These are phyloP conservation scores for Termitomyces sp. DNA, from an alignment of 768 basidiomycete genomes.

Conservation along the genomic window DNA sequence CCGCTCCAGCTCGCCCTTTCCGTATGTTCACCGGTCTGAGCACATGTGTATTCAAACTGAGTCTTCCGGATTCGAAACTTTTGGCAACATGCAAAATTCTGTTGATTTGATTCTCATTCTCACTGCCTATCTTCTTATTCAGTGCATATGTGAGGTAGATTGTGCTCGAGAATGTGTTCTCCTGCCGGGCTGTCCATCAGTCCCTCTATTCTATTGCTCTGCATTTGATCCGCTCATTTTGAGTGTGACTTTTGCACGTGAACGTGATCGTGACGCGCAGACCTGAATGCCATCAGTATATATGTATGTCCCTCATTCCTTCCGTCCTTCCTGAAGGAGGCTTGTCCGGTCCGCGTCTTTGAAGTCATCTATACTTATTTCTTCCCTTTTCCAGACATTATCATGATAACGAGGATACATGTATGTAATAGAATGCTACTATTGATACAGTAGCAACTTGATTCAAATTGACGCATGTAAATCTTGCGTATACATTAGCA, in stretches of 20 bases:
- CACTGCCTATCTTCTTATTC: neutral
- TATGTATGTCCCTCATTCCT: too few species aligned
- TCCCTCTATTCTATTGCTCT: slow-evolving; percentile 9
- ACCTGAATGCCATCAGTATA: neutral
- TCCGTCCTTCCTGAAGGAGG: too few species aligned
- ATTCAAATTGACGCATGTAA: neutral
- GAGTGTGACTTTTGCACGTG: slow-evolving; percentile 20
- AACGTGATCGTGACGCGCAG: slow-evolving; percentile 21
- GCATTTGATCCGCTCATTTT: slow-evolving; percentile 11
- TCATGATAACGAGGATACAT: neutral
- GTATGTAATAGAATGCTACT: neutral
- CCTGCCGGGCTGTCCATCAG: slow-evolving; percentile 8
- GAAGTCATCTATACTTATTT: neutral
- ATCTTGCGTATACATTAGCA: neutral
- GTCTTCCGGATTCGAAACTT: slow-evolving; percentile 7
- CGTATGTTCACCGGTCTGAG: slow-evolving; percentile 8
- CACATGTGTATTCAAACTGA: slow-evolving; percentile 10
- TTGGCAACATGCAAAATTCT: neutral
- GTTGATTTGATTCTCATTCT: slow-evolving; percentile 1
- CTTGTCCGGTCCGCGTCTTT: neutral
- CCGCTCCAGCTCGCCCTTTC: slow-evolving; percentile 5
- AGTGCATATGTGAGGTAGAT: neutral
- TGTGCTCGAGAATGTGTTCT: neutral
- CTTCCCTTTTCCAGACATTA: too few species aligned
- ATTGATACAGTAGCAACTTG: neutral